Evolutionary conservation across 441 rosid genomes (phyloP).

Genomic region (Adansonia rubrostipa): DNA sequence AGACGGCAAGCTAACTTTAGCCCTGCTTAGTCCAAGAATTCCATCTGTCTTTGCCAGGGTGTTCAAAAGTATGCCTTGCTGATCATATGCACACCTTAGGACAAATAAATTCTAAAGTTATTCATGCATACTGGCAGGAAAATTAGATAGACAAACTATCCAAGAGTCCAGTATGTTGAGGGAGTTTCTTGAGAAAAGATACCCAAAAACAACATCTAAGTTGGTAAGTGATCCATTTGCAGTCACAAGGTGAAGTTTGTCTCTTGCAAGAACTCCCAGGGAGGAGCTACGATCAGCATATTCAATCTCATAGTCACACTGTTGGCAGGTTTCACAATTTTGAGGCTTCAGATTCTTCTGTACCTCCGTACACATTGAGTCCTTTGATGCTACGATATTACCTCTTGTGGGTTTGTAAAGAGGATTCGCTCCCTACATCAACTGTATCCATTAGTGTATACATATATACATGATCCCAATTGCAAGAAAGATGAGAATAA

Average conservation of each 20-base stretch:
- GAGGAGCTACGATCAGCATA: slow-evolving; percentile 97
- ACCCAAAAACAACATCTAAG: slow-evolving; percentile 76
- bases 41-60: slow-evolving; percentile 82
- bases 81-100: slow-evolving; percentile 91
- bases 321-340: slow-evolving; percentile 62
- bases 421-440: slow-evolving; percentile 81
- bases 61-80: slow-evolving; percentile 78
- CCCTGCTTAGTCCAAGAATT: slow-evolving; percentile 84
- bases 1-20: slow-evolving; percentile 88
- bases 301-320: slow-evolving; percentile 93
- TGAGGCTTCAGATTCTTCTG: slow-evolving; percentile 54
- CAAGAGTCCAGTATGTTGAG: not conserved
- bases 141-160: slow-evolving; percentile 11
- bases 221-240: slow-evolving; percentile 69
- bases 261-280: slow-evolving; percentile 85
- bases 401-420: slow-evolving; percentile 71
- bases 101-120: slow-evolving; percentile 27
- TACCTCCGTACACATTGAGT: slow-evolving; percentile 65
- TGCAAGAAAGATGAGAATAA: not conserved
- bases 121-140: not conserved
- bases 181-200: slow-evolving; percentile 18
- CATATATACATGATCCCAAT: not conserved
- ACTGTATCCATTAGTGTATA: slow-evolving; percentile 29
- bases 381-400: slow-evolving; percentile 55
- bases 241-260: slow-evolving; percentile 63